Conservation (phyloP, 1,284 basidiomycete species). For the Leccinum subfulvum region DNA sequence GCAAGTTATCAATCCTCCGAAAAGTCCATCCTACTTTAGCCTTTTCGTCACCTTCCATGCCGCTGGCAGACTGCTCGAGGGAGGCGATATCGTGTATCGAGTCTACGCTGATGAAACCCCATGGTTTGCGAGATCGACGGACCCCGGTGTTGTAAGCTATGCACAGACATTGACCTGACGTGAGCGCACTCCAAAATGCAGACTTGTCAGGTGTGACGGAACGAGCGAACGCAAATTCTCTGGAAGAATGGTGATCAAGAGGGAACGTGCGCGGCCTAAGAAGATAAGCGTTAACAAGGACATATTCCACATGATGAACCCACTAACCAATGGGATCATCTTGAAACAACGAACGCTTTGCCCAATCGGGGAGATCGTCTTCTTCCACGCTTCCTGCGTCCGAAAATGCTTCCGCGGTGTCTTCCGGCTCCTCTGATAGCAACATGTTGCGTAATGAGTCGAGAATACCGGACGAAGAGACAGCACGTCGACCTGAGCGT, state of each 20-base stretch:
- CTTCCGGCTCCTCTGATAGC: slow-evolving; percentile 60
- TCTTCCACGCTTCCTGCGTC: slow-evolving; percentile 51
- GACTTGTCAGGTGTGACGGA: slow-evolving; percentile 39
- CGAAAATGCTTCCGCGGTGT: slow-evolving; percentile 42
- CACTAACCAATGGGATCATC: slow-evolving; percentile 58
- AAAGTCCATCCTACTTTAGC: slow-evolving; percentile 71
- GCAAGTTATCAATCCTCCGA: slow-evolving; percentile 76
- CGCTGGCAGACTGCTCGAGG: slow-evolving; percentile 48
- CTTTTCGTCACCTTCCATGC: slow-evolving; percentile 37
- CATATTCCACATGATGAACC: background rate
- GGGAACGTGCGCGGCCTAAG: slow-evolving; percentile 59
- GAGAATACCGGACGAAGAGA: slow-evolving; percentile 49
- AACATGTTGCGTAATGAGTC: slow-evolving; percentile 46
- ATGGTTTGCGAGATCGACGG: slow-evolving; percentile 75
- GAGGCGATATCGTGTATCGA: slow-evolving; percentile 77
- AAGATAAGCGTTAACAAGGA: slow-evolving; percentile 5
- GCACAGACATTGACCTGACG: slow-evolving; percentile 81
- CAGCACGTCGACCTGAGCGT: slow-evolving; percentile 43
- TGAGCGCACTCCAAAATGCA: slow-evolving; percentile 55
- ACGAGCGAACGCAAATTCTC: slow-evolving; percentile 46
- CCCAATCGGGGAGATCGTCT: slow-evolving; percentile 68
- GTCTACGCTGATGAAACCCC: slow-evolving; percentile 81
- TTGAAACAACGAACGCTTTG: slow-evolving; percentile 52
- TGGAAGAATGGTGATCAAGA: slow-evolving; percentile 48
- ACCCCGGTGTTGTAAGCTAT: slow-evolving; percentile 78